These are phyloP conservation scores for Linum lewisii DNA, from an alignment of 345 rosid species.

Conservation along the genomic window DNA sequence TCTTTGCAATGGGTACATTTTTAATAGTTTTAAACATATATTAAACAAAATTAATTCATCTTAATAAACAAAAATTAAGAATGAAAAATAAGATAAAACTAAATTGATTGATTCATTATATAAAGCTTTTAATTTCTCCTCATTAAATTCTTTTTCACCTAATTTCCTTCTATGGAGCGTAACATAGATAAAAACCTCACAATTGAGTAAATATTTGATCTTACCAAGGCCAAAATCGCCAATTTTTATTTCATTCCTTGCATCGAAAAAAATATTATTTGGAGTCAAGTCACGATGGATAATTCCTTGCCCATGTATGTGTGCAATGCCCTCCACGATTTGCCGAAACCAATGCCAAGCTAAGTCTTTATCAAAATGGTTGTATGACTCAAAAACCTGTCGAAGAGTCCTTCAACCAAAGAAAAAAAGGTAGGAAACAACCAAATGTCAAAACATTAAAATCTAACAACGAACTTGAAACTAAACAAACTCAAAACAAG, in stretches of 20 bases:
- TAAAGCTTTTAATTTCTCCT: no score
- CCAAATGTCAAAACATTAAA: neutral
- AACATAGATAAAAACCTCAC: no score
- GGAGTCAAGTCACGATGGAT: constrained; percentile 97
- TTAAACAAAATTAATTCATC: no score
- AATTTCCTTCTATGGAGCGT: no score
- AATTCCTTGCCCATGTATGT: constrained; percentile 95
- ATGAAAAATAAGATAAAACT: no score
- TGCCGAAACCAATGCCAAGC: constrained; percentile 90
- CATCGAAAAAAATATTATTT: constrained; percentile 85
- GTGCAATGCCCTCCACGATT: constrained; percentile 92
- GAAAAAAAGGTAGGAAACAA: constrained; percentile 8
- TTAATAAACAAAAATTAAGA: no score
- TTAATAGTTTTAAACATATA: no score
- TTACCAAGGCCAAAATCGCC: constrained; percentile 98
- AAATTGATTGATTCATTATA: no score
- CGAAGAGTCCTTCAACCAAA: constrained; percentile 65
- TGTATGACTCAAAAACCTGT: constrained; percentile 76
- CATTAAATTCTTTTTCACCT: no score
- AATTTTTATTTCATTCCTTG: constrained; percentile 87
- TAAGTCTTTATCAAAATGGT: constrained; percentile 63
- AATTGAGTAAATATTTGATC: constrained; percentile 9
- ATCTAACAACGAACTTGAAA: neutral
- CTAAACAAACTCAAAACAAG: neutral
- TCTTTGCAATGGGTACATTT: no score